Evolutionary conservation across 2,329 filamentous ascomycete species (phyloP).

Genomic region (Setomelanomma holmii): DNA sequence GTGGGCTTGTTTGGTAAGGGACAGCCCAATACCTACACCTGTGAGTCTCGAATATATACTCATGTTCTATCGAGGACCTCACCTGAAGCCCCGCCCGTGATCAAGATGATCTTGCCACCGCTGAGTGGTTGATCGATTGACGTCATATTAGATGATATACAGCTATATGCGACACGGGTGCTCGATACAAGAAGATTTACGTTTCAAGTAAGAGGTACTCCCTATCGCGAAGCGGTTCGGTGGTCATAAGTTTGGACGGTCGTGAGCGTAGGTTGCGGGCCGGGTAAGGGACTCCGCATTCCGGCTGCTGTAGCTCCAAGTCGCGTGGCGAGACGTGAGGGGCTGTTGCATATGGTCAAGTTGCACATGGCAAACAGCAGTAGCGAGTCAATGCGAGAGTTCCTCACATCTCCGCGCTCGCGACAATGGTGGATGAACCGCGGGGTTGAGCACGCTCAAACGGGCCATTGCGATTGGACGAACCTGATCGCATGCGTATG

Average conservation of each 20-base stretch:
- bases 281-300: constrained; percentile 2
- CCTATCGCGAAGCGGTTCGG: background rate
- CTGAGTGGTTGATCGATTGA: constrained; percentile 40
- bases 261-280: background rate
- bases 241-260: background rate
- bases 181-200: too few species aligned
- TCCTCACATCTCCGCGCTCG: background rate
- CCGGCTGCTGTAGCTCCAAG: background rate
- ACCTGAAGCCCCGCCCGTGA: constrained; percentile 48
- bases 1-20: constrained; percentile 37
- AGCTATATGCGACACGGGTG: too few species aligned
- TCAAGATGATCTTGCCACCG: constrained; percentile 40
- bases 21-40: constrained; percentile 41
- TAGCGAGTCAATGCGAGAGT: background rate
- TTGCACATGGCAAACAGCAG: background rate
- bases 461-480: too few species aligned
- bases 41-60: constrained; percentile 1
- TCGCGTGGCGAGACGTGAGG: background rate
- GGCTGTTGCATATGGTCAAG: background rate
- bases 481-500: too few species aligned
- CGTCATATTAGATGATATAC: background rate
- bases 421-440: too few species aligned
- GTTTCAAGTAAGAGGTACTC: too few species aligned
- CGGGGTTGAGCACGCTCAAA: too few species aligned
- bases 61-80: background rate